A percentile compares a stretch with the other conserved stretches of the same genome.
These are phyloP conservation scores for Rutstroemia sp. DNA, from an alignment of 2,329 filamentous ascomycete species.

Conservation along the genomic window DNA sequence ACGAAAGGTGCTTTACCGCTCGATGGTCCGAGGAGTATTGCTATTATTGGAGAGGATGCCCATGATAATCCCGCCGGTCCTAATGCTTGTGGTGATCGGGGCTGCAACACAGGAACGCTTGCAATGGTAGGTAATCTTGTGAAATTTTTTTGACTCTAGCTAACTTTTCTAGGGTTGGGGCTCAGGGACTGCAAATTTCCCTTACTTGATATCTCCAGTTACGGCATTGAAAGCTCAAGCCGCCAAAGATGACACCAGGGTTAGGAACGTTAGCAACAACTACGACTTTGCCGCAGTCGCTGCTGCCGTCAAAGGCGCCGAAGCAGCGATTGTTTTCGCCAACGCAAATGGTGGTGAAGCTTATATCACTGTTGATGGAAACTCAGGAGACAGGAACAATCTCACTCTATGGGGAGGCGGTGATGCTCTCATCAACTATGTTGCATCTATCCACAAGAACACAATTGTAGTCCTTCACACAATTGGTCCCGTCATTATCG, in stretches of 20 bases:
- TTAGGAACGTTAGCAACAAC: slow-evolving; percentile 63
- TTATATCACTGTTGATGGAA: slow-evolving; percentile 74
- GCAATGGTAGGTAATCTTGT: slow-evolving; percentile 42
- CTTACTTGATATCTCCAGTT: slow-evolving; percentile 72
- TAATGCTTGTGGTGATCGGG: slow-evolving; percentile 54
- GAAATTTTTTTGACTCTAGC: neutral
- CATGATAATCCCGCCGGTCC: slow-evolving; percentile 50
- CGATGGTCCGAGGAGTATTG: slow-evolving; percentile 67
- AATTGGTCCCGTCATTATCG: slow-evolving; percentile 69
- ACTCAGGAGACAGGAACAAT: slow-evolving; percentile 85
- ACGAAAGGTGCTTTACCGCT: slow-evolving; percentile 62
- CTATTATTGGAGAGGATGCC: slow-evolving; percentile 77
- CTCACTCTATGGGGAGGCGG: slow-evolving; percentile 82
- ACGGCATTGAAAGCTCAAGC: slow-evolving; percentile 61
- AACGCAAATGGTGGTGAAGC: slow-evolving; percentile 84
- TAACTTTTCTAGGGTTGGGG: slow-evolving; percentile 51
- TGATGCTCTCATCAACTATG: slow-evolving; percentile 72
- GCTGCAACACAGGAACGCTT: slow-evolving; percentile 53
- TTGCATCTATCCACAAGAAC: slow-evolving; percentile 72
- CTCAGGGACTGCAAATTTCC: slow-evolving; percentile 64
- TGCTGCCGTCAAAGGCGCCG: slow-evolving; percentile 49
- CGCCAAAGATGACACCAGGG: slow-evolving; percentile 48
- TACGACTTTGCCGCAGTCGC: slow-evolving; percentile 61
- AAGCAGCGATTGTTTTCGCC: slow-evolving; percentile 77
- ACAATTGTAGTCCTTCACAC: slow-evolving; percentile 90